Conservation (phyloP, 139 green algal species). For the Yamagishiella unicocca region DNA sequence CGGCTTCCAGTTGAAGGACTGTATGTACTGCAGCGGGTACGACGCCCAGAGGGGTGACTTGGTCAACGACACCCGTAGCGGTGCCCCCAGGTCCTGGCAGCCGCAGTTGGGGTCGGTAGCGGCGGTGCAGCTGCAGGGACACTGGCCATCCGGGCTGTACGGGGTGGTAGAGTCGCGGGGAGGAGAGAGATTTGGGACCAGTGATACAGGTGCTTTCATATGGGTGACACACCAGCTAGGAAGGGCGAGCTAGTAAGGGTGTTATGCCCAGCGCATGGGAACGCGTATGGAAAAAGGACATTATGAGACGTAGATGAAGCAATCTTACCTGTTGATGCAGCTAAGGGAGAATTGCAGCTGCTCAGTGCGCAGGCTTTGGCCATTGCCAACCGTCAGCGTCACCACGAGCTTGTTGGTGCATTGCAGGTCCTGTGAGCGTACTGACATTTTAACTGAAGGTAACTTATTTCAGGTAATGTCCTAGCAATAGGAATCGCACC, state of each 20-base stretch:
- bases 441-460: background rate
- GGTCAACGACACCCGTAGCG: slow-evolving; percentile 67
- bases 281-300: background rate
- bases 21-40: slow-evolving; percentile 72
- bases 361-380: slow-evolving; percentile 66
- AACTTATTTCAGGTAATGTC: background rate
- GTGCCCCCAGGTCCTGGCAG: slow-evolving; percentile 79
- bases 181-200: background rate
- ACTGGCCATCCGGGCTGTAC: slow-evolving; percentile 68
- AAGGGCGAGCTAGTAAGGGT: background rate
- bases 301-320: background rate
- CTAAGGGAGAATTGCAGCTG: slow-evolving; percentile 69
- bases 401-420: slow-evolving; percentile 82
- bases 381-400: slow-evolving; percentile 68
- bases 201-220: background rate
- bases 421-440: background rate
- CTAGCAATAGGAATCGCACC: slow-evolving; percentile 3
- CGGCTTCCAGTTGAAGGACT: slow-evolving; percentile 70
- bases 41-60: slow-evolving; percentile 77
- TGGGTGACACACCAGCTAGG: background rate
- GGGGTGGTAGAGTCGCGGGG: background rate
- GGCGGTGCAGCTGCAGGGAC: slow-evolving; percentile 87
- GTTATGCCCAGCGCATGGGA: background rate
- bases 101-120: slow-evolving; percentile 69
- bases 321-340: slow-evolving; percentile 81